A percentile compares a stretch with the other conserved stretches of the same genome.
Evolutionary conservation across 2,329 filamentous ascomycete species (phyloP).

Genomic region (Trichophyton benhamiae): DNA sequence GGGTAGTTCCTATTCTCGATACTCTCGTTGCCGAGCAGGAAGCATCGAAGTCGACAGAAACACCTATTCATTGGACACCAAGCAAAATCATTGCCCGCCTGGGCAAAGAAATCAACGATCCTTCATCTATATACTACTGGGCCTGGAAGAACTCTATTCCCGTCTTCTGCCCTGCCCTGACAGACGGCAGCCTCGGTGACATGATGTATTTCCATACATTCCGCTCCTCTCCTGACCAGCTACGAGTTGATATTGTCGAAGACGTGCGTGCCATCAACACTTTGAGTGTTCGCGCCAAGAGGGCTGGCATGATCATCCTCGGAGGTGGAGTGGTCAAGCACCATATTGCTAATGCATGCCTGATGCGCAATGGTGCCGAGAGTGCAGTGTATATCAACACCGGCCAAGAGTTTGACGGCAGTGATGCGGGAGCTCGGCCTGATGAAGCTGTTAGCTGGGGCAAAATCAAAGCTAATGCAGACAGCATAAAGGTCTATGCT

Average conservation of each 20-base stretch:
- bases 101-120: constrained; percentile 87
- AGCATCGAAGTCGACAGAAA: constrained; percentile 45
- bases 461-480: constrained; percentile 83
- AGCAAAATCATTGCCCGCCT: constrained; percentile 82
- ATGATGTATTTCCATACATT: constrained; percentile 99
- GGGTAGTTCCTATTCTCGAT: constrained; percentile 92
- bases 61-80: constrained; percentile 76
- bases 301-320: constrained; percentile 87
- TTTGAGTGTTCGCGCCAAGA: constrained; percentile 72
- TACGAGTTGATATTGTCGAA: constrained; percentile 82
- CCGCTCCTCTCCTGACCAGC: constrained; percentile 67
- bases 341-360: constrained; percentile 91
- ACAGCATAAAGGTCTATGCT: constrained; percentile 76
- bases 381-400: constrained; percentile 97
- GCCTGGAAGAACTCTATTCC: constrained; percentile 94
- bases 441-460: constrained; percentile 98
- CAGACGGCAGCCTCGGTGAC: constrained; percentile 87
- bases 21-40: constrained; percentile 90
- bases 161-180: constrained; percentile 91
- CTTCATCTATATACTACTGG: constrained; percentile 91
- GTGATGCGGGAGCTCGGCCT: constrained; percentile 84
- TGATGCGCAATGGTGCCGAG: constrained; percentile 97
- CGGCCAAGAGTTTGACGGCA: constrained; percentile 92
- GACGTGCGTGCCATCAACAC: constrained; percentile 91
- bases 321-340: constrained; percentile 96